phyloP scores from a whole-genome alignment of 345 rosid genomes.

The Populus davidiana region DNA sequence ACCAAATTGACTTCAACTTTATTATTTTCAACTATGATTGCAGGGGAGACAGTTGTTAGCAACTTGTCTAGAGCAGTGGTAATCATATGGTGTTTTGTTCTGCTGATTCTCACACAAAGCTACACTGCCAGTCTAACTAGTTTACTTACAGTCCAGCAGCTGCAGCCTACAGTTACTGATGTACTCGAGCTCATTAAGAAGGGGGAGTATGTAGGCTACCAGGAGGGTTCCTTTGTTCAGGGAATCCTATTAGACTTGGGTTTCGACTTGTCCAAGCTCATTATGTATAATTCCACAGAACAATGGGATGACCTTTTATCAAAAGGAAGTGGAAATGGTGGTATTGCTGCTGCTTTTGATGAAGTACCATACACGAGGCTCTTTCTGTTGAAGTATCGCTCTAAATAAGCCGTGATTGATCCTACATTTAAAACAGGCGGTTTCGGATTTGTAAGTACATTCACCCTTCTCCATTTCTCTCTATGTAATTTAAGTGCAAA shows the following conservation, averaged over 20 bases:
- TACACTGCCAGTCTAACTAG: conserved; percentile 64
- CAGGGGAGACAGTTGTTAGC: conserved; percentile 58
- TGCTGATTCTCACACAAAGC: conserved; percentile 57
- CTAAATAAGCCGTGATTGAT: too few relatives aligned
- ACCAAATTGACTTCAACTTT: background rate
- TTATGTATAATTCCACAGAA: conserved; percentile 1
- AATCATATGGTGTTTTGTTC: conserved; percentile 56
- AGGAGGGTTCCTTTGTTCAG: background rate
- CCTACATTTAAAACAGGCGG: too few relatives aligned
- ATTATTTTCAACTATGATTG: background rate
- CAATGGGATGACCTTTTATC: conserved; percentile 26
- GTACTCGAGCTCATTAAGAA: conserved; percentile 36
- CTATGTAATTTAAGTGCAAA: too few relatives aligned
- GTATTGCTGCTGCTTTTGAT: conserved; percentile 39
- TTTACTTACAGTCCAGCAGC: conserved; percentile 43
- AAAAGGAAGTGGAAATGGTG: conserved; percentile 27
- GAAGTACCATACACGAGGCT: conserved; percentile 29
- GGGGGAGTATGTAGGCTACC: conserved; percentile 42
- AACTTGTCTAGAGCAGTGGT: conserved; percentile 44
- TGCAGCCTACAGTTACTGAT: conserved; percentile 42
- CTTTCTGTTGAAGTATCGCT: conserved; percentile 19
- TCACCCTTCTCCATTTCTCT: too few relatives aligned
- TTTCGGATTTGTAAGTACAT: too few relatives aligned
- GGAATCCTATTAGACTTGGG: too few relatives aligned
- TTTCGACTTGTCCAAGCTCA: conserved; percentile 16